A percentile compares a stretch with the other conserved stretches of the same genome.
phyloP scores from a whole-genome alignment of 306 rosid genomes.

The Vigna hirtella region DNA sequence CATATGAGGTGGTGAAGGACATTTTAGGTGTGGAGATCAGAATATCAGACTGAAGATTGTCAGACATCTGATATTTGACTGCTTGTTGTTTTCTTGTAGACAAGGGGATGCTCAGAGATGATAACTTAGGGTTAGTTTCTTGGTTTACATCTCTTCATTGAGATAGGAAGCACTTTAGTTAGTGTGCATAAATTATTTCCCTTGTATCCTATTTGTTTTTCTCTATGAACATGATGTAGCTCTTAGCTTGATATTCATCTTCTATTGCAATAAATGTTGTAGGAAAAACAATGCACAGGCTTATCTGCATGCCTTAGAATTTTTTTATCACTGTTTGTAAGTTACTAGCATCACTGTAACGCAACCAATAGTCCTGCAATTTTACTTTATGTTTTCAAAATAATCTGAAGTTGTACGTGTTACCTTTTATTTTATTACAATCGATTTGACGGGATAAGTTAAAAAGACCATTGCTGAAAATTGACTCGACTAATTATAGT shows the following conservation, averaged over 20 bases:
- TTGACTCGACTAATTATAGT: no score
- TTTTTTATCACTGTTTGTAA: conserved; percentile 25
- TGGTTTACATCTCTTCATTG: conserved; percentile 43
- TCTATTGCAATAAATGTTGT: conserved; percentile 60
- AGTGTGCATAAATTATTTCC: conserved; percentile 66
- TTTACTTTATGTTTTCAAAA: neutral
- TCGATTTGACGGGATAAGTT: conserved; percentile 8
- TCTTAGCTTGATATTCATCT: conserved; percentile 55
- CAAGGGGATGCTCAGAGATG: conserved; percentile 64
- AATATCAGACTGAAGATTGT: conserved; percentile 72
- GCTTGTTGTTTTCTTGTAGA: conserved; percentile 59
- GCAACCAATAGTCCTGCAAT: neutral
- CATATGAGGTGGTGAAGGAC: conserved; percentile 91
- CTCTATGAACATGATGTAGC: conserved; percentile 52
- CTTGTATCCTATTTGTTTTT: conserved; percentile 50
- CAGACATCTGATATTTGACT: conserved; percentile 36
- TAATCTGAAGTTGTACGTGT: no score
- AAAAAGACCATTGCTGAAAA: neutral
- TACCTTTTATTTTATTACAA: neutral
- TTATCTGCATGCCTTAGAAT: conserved; percentile 45
- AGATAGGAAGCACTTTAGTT: conserved; percentile 53
- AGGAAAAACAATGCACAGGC: conserved; percentile 51
- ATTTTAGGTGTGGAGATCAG: conserved; percentile 90
- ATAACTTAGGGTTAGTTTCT: conserved; percentile 55
- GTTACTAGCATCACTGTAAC: neutral